phyloP scores from a whole-genome alignment of 345 rosid species.

The Lagerstroemia speciosa region DNA sequence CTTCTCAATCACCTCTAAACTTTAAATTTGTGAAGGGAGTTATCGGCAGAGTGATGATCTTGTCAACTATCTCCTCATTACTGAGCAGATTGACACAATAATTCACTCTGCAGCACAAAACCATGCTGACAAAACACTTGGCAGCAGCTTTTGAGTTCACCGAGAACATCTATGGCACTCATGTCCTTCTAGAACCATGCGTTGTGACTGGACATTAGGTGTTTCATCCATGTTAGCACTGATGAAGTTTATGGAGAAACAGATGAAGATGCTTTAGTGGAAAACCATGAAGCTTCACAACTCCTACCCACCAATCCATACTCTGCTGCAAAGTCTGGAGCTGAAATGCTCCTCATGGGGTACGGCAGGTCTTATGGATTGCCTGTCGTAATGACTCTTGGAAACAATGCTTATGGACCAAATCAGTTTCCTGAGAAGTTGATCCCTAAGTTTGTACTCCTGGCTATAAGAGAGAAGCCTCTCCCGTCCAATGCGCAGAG shows the following conservation, averaged over 20 bases:
- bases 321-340: slow-evolving; percentile 86
- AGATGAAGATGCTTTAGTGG: slow-evolving; percentile 84
- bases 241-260: slow-evolving; percentile 95
- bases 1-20: slow-evolving; percentile 50
- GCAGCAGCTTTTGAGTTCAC: slow-evolving; percentile 91
- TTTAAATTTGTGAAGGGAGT: slow-evolving; percentile 85
- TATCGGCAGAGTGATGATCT: slow-evolving; percentile 80
- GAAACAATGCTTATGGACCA: slow-evolving; percentile 39
- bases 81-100: slow-evolving; percentile 74
- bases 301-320: slow-evolving; percentile 90
- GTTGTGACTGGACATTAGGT: slow-evolving; percentile 79
- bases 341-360: slow-evolving; percentile 96
- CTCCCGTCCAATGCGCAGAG: too few relatives aligned
- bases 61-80: slow-evolving; percentile 81
- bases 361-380: slow-evolving; percentile 3
- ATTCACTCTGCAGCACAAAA: slow-evolving; percentile 96
- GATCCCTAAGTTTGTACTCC: slow-evolving; percentile 39
- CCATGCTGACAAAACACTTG: slow-evolving; percentile 78
- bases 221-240: slow-evolving; percentile 87
- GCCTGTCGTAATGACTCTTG: slow-evolving; percentile 24
- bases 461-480: slow-evolving; percentile 1
- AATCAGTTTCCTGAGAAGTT: too few relatives aligned
- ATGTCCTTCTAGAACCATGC: slow-evolving; percentile 82
- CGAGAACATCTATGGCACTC: slow-evolving; percentile 79
- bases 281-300: slow-evolving; percentile 89